Percentiles rank a stretch among this genome's conserved stretches.
These are phyloP conservation scores for Hericium erinaceus DNA, from an alignment of 768 basidiomycete species.

Conservation along the genomic window DNA sequence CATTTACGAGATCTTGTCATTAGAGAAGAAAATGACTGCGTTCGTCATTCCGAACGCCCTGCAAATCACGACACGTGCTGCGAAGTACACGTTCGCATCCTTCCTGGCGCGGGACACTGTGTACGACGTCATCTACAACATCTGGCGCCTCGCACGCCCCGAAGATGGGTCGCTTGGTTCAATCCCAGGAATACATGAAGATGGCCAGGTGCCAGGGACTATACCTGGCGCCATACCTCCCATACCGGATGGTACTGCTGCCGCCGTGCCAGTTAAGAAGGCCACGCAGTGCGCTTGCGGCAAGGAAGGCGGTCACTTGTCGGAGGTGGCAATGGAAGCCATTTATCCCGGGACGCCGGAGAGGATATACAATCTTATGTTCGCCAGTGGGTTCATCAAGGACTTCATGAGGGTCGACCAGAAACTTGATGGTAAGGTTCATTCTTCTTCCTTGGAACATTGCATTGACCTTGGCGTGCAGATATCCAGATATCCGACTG, in stretches of 20 bases:
- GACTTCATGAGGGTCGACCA: constrained; percentile 88
- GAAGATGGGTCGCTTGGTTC: constrained; percentile 25
- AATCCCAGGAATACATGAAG: constrained; percentile 4
- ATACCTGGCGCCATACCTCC: neutral
- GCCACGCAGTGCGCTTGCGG: constrained; percentile 70
- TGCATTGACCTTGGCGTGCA: constrained; percentile 22
- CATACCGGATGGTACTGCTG: neutral
- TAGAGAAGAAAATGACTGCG: constrained; percentile 97
- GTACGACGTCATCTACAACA: constrained; percentile 90
- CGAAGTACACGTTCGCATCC: constrained; percentile 91
- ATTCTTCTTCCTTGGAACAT: neutral
- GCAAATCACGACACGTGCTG: constrained; percentile 71
- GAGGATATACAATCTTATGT: constrained; percentile 92
- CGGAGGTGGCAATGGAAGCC: constrained; percentile 67
- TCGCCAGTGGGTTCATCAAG: constrained; percentile 91
- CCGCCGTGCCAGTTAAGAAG: constrained; percentile 28
- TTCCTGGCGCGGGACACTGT: constrained; percentile 95
- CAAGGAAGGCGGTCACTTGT: constrained; percentile 56
- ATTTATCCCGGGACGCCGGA: constrained; percentile 88
- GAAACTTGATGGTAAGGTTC: constrained; percentile 68
- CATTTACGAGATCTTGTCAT: constrained; percentile 72
- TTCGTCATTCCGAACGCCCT: constrained; percentile 97
- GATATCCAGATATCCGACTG: constrained; percentile 96
- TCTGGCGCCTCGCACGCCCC: constrained; percentile 88
- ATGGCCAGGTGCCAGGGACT: neutral